Base-by-base conservation (phyloP, 2,329 filamentous ascomycete genomes). In the Ophiostoma ulmi region DNA sequence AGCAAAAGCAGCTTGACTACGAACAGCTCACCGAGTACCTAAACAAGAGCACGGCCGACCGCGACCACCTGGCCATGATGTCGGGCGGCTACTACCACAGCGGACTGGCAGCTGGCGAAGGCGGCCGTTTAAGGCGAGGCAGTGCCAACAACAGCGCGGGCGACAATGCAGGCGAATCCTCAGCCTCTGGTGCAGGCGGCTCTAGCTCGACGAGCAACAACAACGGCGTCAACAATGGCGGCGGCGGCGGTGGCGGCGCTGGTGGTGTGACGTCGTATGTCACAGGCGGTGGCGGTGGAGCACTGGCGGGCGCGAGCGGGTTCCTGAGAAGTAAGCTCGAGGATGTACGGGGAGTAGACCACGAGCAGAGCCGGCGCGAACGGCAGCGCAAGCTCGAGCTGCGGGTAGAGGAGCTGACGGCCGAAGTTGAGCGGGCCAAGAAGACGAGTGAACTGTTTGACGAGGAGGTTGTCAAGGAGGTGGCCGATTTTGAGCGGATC, bases 1-100 rank as follows among this genome's bases (percentile, higher is more conserved):
- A 99, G 82, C 93, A 96, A 82, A 99, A 99, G 79, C 95, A 99
- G 79, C 90, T 99, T 71, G 95, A 99, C 81, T 97, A 94, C 77
- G 95, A 99, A 81, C 94, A 93, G 74, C 85, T 99, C 44, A 97
- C 93, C 38, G 94, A 98, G 78, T 98, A 98, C 80, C 91, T 97
- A 70, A 92, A 92, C 81, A 97, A 97, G 79, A 93, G 92, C 0
- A 93, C 92, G 2, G 83, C 88, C 3, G 95, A 99, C 80, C 90
- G 94, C 67, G 95, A 99, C 80, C 84, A 87, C 20, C 87, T 97
- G 2, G 84, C 85, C 10, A 65, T 67, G 70, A 14, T 69, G 8
- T 87, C 88, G 0, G 88, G 74, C 31, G 70, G 89, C 13, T 88
- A 90, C 74, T 76, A 77, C 69, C 74, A 79, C 65, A 44, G 71